Evolutionary conservation across 345 rosid species (phyloP).

Genomic region (Brassica carinata): DNA sequence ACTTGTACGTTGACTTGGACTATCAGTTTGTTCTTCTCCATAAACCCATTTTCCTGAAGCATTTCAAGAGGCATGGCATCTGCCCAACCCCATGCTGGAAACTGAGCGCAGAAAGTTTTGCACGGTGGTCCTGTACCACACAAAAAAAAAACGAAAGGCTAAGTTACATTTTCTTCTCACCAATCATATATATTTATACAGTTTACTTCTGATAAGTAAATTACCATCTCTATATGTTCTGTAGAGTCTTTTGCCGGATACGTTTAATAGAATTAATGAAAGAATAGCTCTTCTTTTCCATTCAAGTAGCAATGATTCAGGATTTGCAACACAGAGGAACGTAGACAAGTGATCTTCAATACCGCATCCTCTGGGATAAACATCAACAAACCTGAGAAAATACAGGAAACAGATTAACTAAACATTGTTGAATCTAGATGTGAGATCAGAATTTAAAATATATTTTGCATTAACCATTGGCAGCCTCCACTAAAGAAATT

Average conservation of each 20-base stretch:
- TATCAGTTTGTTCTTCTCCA: not conserved
- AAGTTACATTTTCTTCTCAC: not conserved
- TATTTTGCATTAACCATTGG: not conserved
- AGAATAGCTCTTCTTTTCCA: not conserved
- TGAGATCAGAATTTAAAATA: not conserved
- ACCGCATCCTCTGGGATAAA: not conserved
- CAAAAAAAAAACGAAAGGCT: not conserved
- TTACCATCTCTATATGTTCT: not conserved
- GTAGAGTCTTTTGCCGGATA: not conserved
- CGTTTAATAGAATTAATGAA: not conserved
- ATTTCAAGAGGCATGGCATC: not conserved
- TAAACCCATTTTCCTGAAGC: not conserved
- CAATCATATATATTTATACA: not conserved
- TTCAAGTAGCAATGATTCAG: not conserved
- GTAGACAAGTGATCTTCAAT: not conserved
- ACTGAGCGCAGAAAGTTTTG: not conserved
- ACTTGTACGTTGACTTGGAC: not conserved
- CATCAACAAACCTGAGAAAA: not conserved
- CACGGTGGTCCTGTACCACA: not conserved
- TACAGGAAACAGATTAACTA: not conserved
- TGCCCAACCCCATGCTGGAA: not conserved
- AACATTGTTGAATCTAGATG: not conserved
- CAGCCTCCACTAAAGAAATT: not conserved
- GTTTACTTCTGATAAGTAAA: not conserved
- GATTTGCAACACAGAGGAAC: not conserved